These are phyloP conservation scores for Auricularia auricula-judae DNA, from an alignment of 768 basidiomycete species.

Conservation along the genomic window DNA sequence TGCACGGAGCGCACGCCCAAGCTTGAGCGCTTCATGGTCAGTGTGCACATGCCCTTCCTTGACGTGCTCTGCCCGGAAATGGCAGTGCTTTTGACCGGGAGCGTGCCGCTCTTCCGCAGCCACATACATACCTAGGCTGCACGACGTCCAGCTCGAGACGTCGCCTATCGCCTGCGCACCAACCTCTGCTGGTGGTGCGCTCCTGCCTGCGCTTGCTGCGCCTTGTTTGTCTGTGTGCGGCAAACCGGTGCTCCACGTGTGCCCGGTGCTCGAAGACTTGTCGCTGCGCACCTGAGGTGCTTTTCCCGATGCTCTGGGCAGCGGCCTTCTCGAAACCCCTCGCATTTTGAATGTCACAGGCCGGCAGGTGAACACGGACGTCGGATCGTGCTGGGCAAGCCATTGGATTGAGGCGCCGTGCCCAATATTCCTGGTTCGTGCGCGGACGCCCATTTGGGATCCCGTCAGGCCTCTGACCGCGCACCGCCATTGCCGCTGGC, in stretches of 20 bases:
- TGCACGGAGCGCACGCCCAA: slow-evolving; percentile 64
- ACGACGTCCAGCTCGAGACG: slow-evolving; percentile 47
- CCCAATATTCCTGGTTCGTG: too few species aligned
- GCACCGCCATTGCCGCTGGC: too few species aligned
- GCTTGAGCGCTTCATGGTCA: slow-evolving; percentile 62
- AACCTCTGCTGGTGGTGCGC: background rate
- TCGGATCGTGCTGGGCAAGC: too few species aligned
- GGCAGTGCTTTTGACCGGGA: slow-evolving; percentile 19
- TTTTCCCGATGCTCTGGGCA: too few species aligned
- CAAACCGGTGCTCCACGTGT: slow-evolving; percentile 55
- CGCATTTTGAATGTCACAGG: too few species aligned
- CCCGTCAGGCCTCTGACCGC: too few species aligned
- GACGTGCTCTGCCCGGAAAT: background rate
- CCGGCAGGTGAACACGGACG: too few species aligned
- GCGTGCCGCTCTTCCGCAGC: slow-evolving; percentile 53
- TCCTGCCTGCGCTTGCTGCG: slow-evolving; percentile 42
- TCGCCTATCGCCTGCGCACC: slow-evolving; percentile 60
- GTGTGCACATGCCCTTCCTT: slow-evolving; percentile 23
- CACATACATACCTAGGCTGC: slow-evolving; percentile 60
- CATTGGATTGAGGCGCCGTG: too few species aligned
- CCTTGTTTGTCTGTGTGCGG: slow-evolving; percentile 69
- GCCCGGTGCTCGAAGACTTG: slow-evolving; percentile 69
- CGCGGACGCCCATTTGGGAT: too few species aligned
- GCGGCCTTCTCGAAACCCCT: too few species aligned
- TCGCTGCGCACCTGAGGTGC: slow-evolving; percentile 40